Base-by-base conservation (phyloP, 2,329 filamentous ascomycete genomes). In the Ophiocordyceps camponoti-leonardi region DNA sequence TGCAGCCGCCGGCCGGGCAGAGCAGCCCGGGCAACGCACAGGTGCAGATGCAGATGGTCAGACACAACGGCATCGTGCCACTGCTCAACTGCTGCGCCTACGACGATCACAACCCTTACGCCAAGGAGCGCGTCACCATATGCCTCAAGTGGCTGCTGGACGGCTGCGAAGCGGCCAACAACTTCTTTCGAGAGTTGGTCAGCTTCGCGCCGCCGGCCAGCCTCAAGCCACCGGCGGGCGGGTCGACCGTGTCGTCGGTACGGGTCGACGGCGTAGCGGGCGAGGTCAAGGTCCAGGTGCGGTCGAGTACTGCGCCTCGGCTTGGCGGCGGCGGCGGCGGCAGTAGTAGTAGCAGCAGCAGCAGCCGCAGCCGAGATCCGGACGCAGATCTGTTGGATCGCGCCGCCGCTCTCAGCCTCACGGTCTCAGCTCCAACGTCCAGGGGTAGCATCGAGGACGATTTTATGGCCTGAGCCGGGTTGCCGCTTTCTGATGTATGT, bases 51-150 rank as follows among this genome's bases (percentile, higher is more conserved):
- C 90, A 95, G 59, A 85, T 96, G 50, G 77, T 93, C 41, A 75
- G 79, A 43, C 77, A 90, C 54, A 84, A 86, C 51, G 90, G 90
- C 40, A 83, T 96, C 41, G 84, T 94, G 52, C 81, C 85, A 0
- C 73, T 96, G 19, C 74, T 95, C 16, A 87, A 87, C 56, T 94
- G 87, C 62, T 95, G 87, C 54, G 76, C 80, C 30, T 92, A 92
- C 58, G 90, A 96, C 58, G 86, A 90, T 53, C 79, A 94, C 63
- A 95, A 95, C 57, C 86, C 87, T 0, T 95, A 90, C 58, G 88
- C 94, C 50, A 86, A 90, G 55, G 90, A 96, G 61, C 84, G 88
- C 51, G 85, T 86, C 3, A 86, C 88, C 44, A 80, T 94, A 58
- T 88, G 84, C 52, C 71, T 93, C n/a, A 88, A 90, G 58, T 93